Evolutionary conservation across 2,329 filamentous ascomycete genomes (phyloP).

Genomic region (Bipolaris oryzae): DNA sequence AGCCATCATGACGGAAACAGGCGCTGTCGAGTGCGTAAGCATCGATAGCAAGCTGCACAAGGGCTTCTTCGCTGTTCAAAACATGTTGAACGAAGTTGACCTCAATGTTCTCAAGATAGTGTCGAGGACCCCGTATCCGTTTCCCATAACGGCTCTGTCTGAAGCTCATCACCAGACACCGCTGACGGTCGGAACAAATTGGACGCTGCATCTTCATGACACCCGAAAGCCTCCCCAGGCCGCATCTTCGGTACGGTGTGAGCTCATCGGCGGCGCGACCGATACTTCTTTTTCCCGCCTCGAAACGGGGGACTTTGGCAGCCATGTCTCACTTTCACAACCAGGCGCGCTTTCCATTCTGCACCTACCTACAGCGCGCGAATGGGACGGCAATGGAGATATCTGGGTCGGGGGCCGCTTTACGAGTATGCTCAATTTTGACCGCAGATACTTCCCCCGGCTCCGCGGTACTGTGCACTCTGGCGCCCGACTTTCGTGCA

Average conservation of each 20-base stretch:
- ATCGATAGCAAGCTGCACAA: conserved; percentile 70
- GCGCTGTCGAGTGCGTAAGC: conserved; percentile 80
- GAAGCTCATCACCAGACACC: conserved; percentile 69
- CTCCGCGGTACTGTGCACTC: conserved; percentile 82
- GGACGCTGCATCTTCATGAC: conserved; percentile 83
- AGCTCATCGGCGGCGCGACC: conserved; percentile 36
- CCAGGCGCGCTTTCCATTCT: conserved; percentile 83
- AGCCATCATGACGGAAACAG: conserved; percentile 70
- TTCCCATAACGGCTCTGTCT: conserved; percentile 83
- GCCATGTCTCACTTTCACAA: conserved; percentile 76
- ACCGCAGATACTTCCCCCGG: conserved; percentile 81
- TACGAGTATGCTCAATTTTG: conserved; percentile 86
- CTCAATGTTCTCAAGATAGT: conserved; percentile 73
- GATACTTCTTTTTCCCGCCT: conserved; percentile 48
- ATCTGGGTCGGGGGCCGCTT: conserved; percentile 91
- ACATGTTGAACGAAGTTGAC: conserved; percentile 80
- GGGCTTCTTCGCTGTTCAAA: conserved; percentile 81
- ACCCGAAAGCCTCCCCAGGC: conserved; percentile 57
- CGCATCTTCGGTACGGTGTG: conserved; percentile 28
- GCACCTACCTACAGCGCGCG: conserved; percentile 68
- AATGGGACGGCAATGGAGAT: conserved; percentile 68
- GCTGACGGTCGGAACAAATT: conserved; percentile 81
- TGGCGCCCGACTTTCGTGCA: conserved; percentile 76
- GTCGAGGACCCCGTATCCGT: conserved; percentile 74
- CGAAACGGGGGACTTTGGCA: conserved; percentile 58